Conservation (phyloP, 1,139 yeast genomes). For the Diutina siamensis region DNA sequence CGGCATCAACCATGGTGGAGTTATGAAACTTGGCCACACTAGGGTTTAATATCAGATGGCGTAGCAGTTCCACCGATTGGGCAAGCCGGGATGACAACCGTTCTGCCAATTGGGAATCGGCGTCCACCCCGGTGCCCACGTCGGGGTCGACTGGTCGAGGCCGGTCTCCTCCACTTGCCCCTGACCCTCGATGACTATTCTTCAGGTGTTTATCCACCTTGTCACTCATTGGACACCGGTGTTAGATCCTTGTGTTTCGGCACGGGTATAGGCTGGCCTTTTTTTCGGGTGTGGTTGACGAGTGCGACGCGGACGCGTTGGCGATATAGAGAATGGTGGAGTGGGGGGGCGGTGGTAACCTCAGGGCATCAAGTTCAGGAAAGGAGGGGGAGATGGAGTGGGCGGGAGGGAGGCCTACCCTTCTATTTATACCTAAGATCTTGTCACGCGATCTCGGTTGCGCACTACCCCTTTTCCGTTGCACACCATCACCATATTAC, state of each 20-base stretch:
- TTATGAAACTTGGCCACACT: background rate
- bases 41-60: background rate
- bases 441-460: no score
- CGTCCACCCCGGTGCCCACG: background rate
- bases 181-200: background rate
- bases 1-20: background rate
- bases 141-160: background rate
- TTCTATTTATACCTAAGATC: no score
- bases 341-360: background rate
- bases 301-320: background rate
- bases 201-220: background rate
- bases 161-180: background rate
- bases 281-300: background rate
- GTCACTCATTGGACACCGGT: background rate
- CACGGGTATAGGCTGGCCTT: background rate
- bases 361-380: background rate
- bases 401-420: no score
- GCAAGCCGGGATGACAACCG: background rate
- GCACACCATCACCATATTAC: no score
- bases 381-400: background rate
- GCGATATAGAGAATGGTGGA: background rate
- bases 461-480: no score
- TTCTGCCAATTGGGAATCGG: background rate
- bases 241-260: no score
- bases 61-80: constrained; percentile 1